Evolutionary conservation across 192 early-diverging fungal species (phyloP).

Genomic region (Phlyctochytrium arcticum): DNA sequence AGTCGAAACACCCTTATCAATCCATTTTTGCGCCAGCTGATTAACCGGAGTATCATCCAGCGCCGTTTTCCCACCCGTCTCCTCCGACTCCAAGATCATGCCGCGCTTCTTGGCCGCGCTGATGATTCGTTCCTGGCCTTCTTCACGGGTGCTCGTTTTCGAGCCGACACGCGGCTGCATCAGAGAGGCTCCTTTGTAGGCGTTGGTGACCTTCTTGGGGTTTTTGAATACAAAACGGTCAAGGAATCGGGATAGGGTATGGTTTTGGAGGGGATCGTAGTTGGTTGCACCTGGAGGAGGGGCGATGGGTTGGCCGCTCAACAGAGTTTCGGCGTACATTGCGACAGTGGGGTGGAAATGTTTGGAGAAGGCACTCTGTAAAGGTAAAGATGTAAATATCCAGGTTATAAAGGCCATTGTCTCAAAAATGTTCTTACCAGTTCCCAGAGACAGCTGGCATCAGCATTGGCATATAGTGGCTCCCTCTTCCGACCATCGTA

Average conservation of each 20-base stretch:
- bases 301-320: slow-evolving; percentile 63
- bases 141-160: slow-evolving; percentile 7
- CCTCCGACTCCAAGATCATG: slow-evolving; percentile 64
- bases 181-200: slow-evolving; percentile 58
- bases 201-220: slow-evolving; percentile 66
- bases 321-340: slow-evolving; percentile 72
- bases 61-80: slow-evolving; percentile 31
- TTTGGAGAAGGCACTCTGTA: slow-evolving; percentile 56
- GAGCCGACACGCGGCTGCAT: slow-evolving; percentile 48
- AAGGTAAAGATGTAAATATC: not conserved
- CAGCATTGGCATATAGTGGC: slow-evolving; percentile 78
- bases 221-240: slow-evolving; percentile 95
- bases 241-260: slow-evolving; percentile 88
- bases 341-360: slow-evolving; percentile 93
- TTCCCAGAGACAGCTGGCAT: slow-evolving; percentile 87
- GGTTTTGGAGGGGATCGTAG: slow-evolving; percentile 77
- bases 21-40: slow-evolving; percentile 50
- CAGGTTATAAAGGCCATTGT: not conserved
- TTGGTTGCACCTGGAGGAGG: slow-evolving; percentile 58
- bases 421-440: slow-evolving; percentile 49
- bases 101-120: slow-evolving; percentile 53
- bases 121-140: slow-evolving; percentile 40
- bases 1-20: slow-evolving; percentile 22
- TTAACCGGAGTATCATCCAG: slow-evolving; percentile 64
- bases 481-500: slow-evolving; percentile 88